Base-by-base conservation (phyloP, 495 filamentous ascomycete species). In the Glarea lozoyensis region DNA sequence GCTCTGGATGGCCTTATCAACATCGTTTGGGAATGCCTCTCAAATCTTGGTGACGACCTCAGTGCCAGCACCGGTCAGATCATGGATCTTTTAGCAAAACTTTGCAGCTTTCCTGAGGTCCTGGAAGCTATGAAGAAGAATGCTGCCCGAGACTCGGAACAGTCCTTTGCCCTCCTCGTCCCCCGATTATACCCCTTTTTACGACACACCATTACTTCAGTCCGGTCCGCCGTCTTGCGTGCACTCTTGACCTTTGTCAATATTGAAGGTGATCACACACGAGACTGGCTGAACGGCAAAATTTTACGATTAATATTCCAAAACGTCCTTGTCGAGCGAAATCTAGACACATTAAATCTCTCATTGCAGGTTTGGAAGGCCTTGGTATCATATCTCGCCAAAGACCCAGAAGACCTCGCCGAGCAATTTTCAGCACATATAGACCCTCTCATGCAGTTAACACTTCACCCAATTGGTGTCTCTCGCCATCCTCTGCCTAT, bases 1-100 rank as follows among this genome's bases (percentile, higher is more conserved):
- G 81, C 85, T 22, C 74, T 98, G 24, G 73, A 84, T 37, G 67
- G 72, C 21, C 72, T 98, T 32, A 94, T 97, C 63, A 79, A 83
- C 58, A 92, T 96, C 49, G 88, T 98, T 19, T 98, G 92, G 92
- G 86, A 88, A 48, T 97, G 92, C 63, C 73, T 98, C 16, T 94
- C 92, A 5, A 89, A 93, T 56, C 65, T 98, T 6, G 87, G 90
- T 47, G 92, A 98, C 58, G 92, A 98, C 61, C 70, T 98, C 11
- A 95, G 88, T 61, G 93, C 92, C 4, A 96, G 89, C 61, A 98
- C 92, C 17, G 92, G 92, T 21, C 90, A 83, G 39, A 90, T 98
- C 31, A 98, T 98, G 92, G 92, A 98, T 56, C 73, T 98, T 20
- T 69, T 98, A 17, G 93, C 92, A 18, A 97, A 87, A 53, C 77